Evolutionary conservation across 441 rosid species (phyloP).

Genomic region (Melastoma candidum): DNA sequence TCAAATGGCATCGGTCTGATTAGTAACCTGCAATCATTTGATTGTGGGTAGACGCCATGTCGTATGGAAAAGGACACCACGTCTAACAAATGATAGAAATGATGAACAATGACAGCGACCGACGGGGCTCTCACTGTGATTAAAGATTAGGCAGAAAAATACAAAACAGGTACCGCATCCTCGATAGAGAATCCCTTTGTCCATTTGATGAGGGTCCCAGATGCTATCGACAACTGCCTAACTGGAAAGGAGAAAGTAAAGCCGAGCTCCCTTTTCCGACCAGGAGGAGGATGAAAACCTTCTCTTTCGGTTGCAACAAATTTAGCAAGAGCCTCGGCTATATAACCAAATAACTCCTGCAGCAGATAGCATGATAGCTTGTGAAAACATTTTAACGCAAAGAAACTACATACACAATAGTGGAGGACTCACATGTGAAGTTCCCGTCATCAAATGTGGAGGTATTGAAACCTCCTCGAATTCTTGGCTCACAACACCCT

Average conservation of each 20-base stretch:
- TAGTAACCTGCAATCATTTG: no score
- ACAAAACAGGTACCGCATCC: constrained; percentile 14
- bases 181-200: constrained; percentile 30
- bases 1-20: no score
- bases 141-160: neutral
- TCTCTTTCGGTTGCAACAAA: constrained; percentile 25
- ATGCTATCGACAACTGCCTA: constrained; percentile 22
- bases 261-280: constrained; percentile 25
- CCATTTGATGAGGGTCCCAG: constrained; percentile 28
- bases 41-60: no score
- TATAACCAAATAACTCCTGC: constrained; percentile 27
- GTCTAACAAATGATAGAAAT: neutral
- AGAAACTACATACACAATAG: neutral
- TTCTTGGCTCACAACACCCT: constrained; percentile 22
- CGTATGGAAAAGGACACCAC: no score
- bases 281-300: constrained; percentile 16
- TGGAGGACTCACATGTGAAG: constrained; percentile 22
- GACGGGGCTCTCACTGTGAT: neutral
- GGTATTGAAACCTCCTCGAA: constrained; percentile 28
- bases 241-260: constrained; percentile 38
- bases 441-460: constrained; percentile 24
- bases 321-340: constrained; percentile 21
- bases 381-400: neutral
- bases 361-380: neutral
- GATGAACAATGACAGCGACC: neutral